Percentiles rank a stretch among this genome's conserved stretches.
phyloP scores from a whole-genome alignment of 1,284 basidiomycete species.

The Ganoderma meredithae region DNA sequence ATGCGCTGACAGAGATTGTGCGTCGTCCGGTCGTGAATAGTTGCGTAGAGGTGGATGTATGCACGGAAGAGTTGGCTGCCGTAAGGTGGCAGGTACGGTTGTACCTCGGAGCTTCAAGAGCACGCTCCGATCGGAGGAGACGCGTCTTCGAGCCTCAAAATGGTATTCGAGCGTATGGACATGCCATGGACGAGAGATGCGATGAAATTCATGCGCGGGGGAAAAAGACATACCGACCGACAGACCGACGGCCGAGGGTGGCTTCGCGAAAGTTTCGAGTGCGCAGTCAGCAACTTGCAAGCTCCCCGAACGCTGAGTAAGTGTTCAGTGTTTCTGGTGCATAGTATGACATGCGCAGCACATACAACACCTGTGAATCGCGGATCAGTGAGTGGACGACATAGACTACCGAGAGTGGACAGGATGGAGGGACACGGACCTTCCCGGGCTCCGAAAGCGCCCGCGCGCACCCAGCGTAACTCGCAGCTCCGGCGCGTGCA shows the following conservation, averaged over 20 bases:
- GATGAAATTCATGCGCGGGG: background rate
- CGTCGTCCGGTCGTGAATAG: background rate
- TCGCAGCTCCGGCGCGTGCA: background rate
- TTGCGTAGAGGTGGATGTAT: background rate
- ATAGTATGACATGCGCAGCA: background rate
- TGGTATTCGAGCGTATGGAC: background rate
- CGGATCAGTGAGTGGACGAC: background rate
- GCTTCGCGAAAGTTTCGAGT: background rate
- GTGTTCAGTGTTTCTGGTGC: background rate
- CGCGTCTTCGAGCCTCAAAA: background rate
- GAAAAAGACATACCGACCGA: background rate
- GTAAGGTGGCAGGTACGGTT: background rate
- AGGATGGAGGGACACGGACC: constrained; percentile 4
- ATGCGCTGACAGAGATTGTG: background rate
- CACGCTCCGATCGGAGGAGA: background rate
- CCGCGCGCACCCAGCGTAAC: background rate
- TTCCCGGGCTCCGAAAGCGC: constrained; percentile 1
- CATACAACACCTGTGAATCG: background rate
- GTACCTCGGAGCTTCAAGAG: too few species aligned
- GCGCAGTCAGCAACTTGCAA: constrained; percentile 1
- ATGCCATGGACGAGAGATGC: background rate
- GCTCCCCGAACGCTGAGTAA: background rate
- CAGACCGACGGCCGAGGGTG: background rate
- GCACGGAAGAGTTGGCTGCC: background rate
- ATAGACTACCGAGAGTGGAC: background rate